Conservation (phyloP, 2,329 filamentous ascomycete genomes). For the Chalara sp. region DNA sequence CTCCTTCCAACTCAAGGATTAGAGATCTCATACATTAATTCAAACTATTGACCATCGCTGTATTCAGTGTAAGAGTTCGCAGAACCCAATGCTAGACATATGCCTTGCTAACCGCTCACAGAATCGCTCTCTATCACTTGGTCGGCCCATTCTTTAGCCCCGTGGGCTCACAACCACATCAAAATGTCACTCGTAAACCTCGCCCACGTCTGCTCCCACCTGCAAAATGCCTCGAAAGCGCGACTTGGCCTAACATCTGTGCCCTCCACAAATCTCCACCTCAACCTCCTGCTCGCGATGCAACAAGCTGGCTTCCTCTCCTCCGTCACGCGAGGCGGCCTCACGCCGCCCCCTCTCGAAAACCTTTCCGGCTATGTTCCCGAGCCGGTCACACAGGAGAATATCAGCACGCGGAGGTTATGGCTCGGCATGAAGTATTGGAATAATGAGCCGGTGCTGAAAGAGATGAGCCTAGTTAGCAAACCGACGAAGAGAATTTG, state of each 20-base stretch:
- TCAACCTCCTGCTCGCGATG: slow-evolving; percentile 56
- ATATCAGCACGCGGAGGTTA: slow-evolving; percentile 55
- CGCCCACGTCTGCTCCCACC: slow-evolving; percentile 63
- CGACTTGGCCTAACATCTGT: slow-evolving; percentile 64
- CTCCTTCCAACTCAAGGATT: too few species aligned
- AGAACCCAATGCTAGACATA: too few species aligned
- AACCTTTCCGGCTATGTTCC: slow-evolving; percentile 37
- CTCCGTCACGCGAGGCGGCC: slow-evolving; percentile 57
- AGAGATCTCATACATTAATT: too few species aligned
- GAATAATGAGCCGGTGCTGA: slow-evolving; percentile 62
- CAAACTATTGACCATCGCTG: too few species aligned
- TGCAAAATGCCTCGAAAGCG: slow-evolving; percentile 66
- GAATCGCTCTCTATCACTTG: too few species aligned
- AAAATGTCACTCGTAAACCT: slow-evolving; percentile 67
- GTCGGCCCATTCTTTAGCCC: background rate
- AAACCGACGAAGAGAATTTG: slow-evolving; percentile 63
- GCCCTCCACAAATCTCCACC: slow-evolving; percentile 59
- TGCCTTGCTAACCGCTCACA: too few species aligned
- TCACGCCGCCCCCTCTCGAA: slow-evolving; percentile 46
- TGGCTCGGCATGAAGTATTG: slow-evolving; percentile 73
- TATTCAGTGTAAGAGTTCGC: too few species aligned
- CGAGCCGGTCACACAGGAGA: slow-evolving; percentile 48
- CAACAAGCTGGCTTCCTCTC: slow-evolving; percentile 63
- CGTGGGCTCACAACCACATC: background rate
- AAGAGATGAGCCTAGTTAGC: slow-evolving; percentile 54